Evolutionary conservation across 768 basidiomycete species (phyloP).

Genomic region (Russula emetica): DNA sequence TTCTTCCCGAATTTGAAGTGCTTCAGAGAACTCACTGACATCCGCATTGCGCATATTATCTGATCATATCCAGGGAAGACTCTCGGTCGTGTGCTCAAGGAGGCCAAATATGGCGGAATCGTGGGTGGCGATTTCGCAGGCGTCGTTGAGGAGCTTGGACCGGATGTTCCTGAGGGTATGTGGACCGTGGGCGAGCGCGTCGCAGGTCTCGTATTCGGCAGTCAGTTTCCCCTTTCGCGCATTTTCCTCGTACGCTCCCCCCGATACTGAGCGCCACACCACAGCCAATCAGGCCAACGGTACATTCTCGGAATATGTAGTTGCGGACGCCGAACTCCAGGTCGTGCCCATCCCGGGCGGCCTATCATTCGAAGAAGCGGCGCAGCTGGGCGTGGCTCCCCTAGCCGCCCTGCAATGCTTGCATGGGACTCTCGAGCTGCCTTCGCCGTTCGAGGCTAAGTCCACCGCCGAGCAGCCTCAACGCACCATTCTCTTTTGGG

Average conservation of each 20-base stretch:
- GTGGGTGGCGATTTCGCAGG: conserved; percentile 26
- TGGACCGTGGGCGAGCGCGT: conserved; percentile 26
- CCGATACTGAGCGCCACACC: not conserved
- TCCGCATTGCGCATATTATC: not conserved
- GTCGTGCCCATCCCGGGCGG: conserved; percentile 17
- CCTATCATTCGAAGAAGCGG: conserved; percentile 26
- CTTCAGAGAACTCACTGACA: too few species aligned
- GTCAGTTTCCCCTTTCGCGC: conserved; percentile 3
- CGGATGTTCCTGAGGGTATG: conserved; percentile 18
- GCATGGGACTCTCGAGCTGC: conserved; percentile 19
- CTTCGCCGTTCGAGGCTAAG: conserved; percentile 13
- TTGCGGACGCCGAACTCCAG: conserved; percentile 10
- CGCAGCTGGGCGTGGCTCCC: conserved; percentile 22
- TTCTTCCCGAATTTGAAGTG: too few species aligned
- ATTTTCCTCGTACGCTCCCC: not conserved
- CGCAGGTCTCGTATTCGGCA: conserved; percentile 11
- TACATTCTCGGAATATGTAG: conserved; percentile 19
- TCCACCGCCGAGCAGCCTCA: not conserved
- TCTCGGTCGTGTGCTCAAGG: not conserved
- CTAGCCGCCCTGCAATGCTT: conserved; percentile 24
- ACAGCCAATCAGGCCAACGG: conserved; percentile 6
- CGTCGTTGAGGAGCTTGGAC: conserved; percentile 24
- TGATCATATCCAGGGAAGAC: not conserved
- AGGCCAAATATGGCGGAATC: conserved; percentile 11
- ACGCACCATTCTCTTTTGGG: conserved; percentile 22